These are phyloP conservation scores for Hypoxylon fuscum DNA, from an alignment of 495 filamentous ascomycete genomes.

Conservation along the genomic window DNA sequence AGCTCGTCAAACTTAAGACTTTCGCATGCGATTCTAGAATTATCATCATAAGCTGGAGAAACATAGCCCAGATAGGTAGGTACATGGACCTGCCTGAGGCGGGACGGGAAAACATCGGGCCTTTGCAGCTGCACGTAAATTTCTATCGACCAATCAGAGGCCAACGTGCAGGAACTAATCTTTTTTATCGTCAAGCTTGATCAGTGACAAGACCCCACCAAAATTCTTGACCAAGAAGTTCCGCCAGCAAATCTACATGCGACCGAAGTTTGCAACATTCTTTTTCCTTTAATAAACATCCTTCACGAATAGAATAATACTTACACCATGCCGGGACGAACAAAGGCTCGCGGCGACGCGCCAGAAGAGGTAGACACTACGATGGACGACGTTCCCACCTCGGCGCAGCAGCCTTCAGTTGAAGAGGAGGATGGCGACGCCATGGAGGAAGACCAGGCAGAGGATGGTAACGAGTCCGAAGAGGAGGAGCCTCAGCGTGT, in stretches of 20 bases:
- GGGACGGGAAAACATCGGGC: slow-evolving; percentile 1
- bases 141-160: background rate
- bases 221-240: slow-evolving; percentile 29
- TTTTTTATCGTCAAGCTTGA: slow-evolving; percentile 31
- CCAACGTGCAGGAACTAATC: slow-evolving; percentile 2
- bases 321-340: slow-evolving; percentile 45
- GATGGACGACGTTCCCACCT: slow-evolving; percentile 64
- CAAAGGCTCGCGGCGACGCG: slow-evolving; percentile 40
- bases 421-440: slow-evolving; percentile 51
- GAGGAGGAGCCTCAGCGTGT: slow-evolving; percentile 63
- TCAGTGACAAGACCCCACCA: slow-evolving; percentile 20
- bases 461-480: slow-evolving; percentile 44
- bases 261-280: background rate
- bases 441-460: slow-evolving; percentile 51
- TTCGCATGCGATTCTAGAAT: too few species aligned
- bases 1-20: too few species aligned
- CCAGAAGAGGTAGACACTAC: slow-evolving; percentile 35
- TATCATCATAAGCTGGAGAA: too few species aligned
- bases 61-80: too few species aligned
- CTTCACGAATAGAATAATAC: too few species aligned
- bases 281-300: background rate
- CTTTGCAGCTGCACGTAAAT: background rate
- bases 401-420: slow-evolving; percentile 33
- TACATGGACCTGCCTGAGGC: background rate
- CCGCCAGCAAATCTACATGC: slow-evolving; percentile 6